A percentile compares a stretch with the other conserved stretches of the same genome.
Conservation (phyloP, 441 rosid species). For the Gossypium aridum region DNA sequence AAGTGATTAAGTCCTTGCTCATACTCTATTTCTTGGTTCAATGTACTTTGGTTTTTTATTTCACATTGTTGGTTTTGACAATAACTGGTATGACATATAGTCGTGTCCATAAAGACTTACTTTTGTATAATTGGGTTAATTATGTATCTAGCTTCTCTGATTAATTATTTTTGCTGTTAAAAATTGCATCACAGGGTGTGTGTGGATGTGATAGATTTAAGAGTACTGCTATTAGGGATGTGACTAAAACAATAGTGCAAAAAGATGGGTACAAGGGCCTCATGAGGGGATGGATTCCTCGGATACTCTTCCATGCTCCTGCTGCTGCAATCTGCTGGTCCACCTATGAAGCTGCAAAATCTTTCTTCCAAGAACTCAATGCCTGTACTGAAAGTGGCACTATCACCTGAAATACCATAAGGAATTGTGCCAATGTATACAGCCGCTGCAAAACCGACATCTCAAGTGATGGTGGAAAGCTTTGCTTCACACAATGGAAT, state of each 20-base stretch:
- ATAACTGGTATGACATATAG: not conserved
- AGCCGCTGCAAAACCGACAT: not conserved
- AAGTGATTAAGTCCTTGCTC: not conserved
- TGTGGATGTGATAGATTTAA: conserved; percentile 91
- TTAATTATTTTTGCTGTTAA: not conserved
- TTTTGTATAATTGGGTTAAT: not conserved
- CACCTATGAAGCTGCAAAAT: conserved; percentile 70
- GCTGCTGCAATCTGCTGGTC: conserved; percentile 99
- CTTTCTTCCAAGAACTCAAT: conserved; percentile 61
- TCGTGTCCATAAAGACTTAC: not conserved
- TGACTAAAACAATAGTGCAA: conserved; percentile 46
- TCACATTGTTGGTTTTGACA: not conserved
- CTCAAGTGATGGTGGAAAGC: not conserved
- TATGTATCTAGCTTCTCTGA: not conserved
- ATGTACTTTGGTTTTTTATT: not conserved
- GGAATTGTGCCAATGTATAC: not conserved
- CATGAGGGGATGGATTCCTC: conserved; percentile 88
- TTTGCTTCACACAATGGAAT: conserved; percentile 1
- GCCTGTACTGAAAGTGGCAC: conserved; percentile 23
- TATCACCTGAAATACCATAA: conserved; percentile 25
- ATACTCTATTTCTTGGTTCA: not conserved
- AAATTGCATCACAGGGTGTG: conserved; percentile 58
- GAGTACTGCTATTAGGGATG: conserved; percentile 63
- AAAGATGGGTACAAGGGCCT: conserved; percentile 90
- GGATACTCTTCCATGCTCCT: conserved; percentile 98